A percentile compares a stretch with the other conserved stretches of the same genome.
These are phyloP conservation scores for Clonostachys solani DNA, from an alignment of 2,329 filamentous ascomycete genomes.

Conservation along the genomic window DNA sequence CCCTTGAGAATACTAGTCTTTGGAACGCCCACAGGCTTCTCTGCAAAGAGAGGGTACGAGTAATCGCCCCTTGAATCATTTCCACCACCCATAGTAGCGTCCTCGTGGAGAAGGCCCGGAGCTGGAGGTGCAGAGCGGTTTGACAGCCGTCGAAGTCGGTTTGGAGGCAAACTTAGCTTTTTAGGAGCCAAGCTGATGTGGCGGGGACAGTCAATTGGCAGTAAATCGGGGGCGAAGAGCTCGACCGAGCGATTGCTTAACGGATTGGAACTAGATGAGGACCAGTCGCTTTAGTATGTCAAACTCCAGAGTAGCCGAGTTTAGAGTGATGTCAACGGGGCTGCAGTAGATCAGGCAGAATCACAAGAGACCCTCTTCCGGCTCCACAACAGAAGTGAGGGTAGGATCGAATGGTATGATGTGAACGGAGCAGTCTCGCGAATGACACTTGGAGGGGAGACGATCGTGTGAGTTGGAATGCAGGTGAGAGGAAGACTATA, in stretches of 20 bases:
- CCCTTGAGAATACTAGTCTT: slow-evolving; percentile 84
- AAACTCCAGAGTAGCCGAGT: too few species aligned
- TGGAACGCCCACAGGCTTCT: slow-evolving; percentile 64
- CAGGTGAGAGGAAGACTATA: too few species aligned
- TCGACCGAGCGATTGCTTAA: background rate
- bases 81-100: slow-evolving; percentile 46
- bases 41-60: slow-evolving; percentile 48
- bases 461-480: too few species aligned
- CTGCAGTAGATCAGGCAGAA: slow-evolving; percentile 12
- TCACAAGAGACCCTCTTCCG: too few species aligned
- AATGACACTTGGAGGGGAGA: too few species aligned
- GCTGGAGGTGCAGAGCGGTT: slow-evolving; percentile 31
- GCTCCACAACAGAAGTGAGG: too few species aligned
- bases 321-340: slow-evolving; percentile 8
- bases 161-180: background rate
- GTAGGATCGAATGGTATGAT: too few species aligned
- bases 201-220: slow-evolving; percentile 13
- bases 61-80: slow-evolving; percentile 34
- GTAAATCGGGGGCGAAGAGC: slow-evolving; percentile 11
- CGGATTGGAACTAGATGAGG: slow-evolving; percentile 1
- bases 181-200: slow-evolving; percentile 6
- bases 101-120: slow-evolving; percentile 17
- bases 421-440: too few species aligned
- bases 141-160: slow-evolving; percentile 20
- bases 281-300: too few species aligned